Percentiles rank a stretch among this genome's conserved stretches.
These are phyloP conservation scores for Skeletonema menzelii DNA, from an alignment of 108 stramenopile genomes.

Conservation along the genomic window DNA sequence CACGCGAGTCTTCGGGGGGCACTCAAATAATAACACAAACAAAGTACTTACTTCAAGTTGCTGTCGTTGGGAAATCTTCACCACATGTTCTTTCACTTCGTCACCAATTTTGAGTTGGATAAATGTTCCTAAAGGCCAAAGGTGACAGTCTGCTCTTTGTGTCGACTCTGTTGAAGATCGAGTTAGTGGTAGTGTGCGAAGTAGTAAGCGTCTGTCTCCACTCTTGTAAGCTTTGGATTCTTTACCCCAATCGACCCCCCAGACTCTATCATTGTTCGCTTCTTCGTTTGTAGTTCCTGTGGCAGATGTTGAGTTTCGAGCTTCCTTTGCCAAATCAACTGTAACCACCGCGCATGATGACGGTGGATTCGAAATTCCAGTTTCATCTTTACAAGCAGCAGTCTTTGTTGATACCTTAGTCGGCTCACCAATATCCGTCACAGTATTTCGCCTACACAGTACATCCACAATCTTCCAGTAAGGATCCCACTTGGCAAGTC, in stretches of 20 bases:
- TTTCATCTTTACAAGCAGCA: neutral
- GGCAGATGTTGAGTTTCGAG: slow-evolving; percentile 6
- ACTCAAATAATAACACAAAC: neutral
- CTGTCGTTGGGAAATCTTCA: slow-evolving; percentile 56
- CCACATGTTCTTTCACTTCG: slow-evolving; percentile 8
- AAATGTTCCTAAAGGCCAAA: slow-evolving; percentile 87
- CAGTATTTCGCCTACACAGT: neutral
- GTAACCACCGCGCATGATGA: slow-evolving; percentile 19
- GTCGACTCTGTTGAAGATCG: slow-evolving; percentile 27
- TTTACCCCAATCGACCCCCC: slow-evolving; percentile 41
- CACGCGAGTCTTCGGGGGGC: neutral
- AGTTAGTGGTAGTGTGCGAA: slow-evolving; percentile 64
- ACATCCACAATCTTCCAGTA: neutral
- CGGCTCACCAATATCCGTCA: neutral
- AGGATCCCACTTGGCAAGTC: neutral
- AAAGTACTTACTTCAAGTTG: slow-evolving; percentile 53
- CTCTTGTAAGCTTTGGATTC: neutral
- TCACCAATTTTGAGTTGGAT: slow-evolving; percentile 30
- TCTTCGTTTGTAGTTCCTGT: slow-evolving; percentile 3
- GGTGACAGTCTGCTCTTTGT: slow-evolving; percentile 67
- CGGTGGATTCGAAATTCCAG: neutral
- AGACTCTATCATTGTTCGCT: neutral
- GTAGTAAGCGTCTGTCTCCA: slow-evolving; percentile 52
- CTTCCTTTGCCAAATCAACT: slow-evolving; percentile 21
- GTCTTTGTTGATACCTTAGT: neutral